Percentiles rank a stretch among this genome's conserved stretches.
Evolutionary conservation across 2,329 filamentous ascomycete genomes (phyloP).

Genomic region (Claviceps africana): DNA sequence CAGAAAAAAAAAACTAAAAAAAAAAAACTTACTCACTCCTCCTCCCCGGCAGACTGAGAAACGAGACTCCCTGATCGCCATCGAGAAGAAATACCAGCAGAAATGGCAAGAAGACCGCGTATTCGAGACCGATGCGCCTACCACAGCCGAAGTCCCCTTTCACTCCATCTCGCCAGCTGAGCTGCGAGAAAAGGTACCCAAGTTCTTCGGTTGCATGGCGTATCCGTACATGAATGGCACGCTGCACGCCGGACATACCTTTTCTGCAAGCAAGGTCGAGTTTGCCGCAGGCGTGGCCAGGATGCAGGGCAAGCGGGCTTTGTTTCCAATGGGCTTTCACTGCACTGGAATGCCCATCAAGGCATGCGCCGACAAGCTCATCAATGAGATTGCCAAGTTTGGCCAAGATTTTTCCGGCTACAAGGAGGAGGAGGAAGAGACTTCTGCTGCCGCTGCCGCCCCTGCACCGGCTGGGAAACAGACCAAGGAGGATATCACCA

Average conservation of each 20-base stretch:
- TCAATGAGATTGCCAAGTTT: conserved; percentile 78
- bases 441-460: conserved; percentile 32
- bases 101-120: conserved; percentile 39
- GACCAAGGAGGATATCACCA: conserved; percentile 69
- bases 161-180: conserved; percentile 59
- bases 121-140: conserved; percentile 79
- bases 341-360: conserved; percentile 94
- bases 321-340: conserved; percentile 92
- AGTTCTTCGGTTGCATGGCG: conserved; percentile 61
- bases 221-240: conserved; percentile 70
- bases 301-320: conserved; percentile 75
- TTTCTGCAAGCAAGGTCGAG: conserved; percentile 85
- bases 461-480: conserved; percentile 44
- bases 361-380: conserved; percentile 88
- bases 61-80: conserved; percentile 63
- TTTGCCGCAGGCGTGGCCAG: conserved; percentile 76
- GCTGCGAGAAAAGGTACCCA: conserved; percentile 68
- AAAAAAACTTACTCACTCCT: neutral
- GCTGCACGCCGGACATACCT: conserved; percentile 81
- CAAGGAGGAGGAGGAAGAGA: conserved; percentile 39
- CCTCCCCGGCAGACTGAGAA: conserved; percentile 57
- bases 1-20: neutral
- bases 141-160: conserved; percentile 61
- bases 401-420: conserved; percentile 75
- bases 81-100: conserved; percentile 86